phyloP scores from a whole-genome alignment of 441 rosid genomes.

The Populus hybrid region DNA sequence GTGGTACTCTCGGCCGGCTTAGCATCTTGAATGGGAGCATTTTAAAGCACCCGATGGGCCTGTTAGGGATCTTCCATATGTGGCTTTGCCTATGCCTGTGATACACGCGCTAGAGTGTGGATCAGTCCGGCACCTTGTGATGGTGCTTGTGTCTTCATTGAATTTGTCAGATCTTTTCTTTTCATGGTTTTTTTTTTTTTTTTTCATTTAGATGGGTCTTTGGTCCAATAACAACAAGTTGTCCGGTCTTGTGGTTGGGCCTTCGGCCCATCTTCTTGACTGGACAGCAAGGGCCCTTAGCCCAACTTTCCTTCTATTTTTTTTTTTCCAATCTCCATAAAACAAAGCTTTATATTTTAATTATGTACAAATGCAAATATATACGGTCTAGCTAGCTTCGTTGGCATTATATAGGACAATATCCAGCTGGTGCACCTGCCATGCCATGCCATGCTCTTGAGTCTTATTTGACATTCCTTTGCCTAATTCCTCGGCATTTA shows the following conservation, averaged over 20 bases:
- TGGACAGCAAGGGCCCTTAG: background rate
- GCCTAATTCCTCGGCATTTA: background rate
- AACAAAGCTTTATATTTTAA: background rate
- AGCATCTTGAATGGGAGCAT: background rate
- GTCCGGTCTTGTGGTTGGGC: background rate
- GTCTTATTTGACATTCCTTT: background rate
- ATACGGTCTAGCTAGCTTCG: background rate
- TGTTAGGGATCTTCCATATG: conserved; percentile 25
- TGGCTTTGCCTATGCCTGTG: conserved; percentile 11
- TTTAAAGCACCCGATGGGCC: conserved; percentile 22
- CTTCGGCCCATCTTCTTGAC: background rate
- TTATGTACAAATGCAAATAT: background rate
- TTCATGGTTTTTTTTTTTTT: too few relatives aligned
- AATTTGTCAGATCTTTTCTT: too few relatives aligned
- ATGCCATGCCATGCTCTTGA: background rate
- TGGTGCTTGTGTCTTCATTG: too few relatives aligned
- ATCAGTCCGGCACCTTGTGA: too few relatives aligned
- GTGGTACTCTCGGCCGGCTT: too few relatives aligned
- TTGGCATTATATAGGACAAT: too few relatives aligned
- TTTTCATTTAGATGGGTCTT: too few relatives aligned
- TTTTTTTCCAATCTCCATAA: background rate
- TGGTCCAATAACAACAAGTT: too few relatives aligned
- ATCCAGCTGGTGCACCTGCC: background rate
- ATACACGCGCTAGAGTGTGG: too few relatives aligned
- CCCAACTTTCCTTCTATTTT: background rate